phyloP scores from a whole-genome alignment of 805 yeast species.

The Candida orba region DNA sequence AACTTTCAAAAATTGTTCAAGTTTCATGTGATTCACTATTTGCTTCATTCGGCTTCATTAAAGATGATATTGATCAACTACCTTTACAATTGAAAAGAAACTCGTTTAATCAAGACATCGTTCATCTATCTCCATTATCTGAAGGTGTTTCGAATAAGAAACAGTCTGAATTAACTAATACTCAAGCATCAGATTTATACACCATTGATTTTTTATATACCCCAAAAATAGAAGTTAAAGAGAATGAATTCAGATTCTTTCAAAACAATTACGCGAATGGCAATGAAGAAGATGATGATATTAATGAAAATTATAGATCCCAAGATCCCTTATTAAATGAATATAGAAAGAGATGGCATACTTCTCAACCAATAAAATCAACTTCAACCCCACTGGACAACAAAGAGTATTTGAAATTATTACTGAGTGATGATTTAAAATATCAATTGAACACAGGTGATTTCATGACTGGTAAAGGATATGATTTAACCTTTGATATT shows the following conservation, averaged over 20 bases:
- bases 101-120: constrained; percentile 45
- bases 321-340: constrained; percentile 15
- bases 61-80: constrained; percentile 53
- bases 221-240: constrained; percentile 7
- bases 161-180: constrained; percentile 13
- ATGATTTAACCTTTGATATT: constrained; percentile 30
- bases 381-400: constrained; percentile 9
- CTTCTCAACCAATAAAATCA: constrained; percentile 8
- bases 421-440: constrained; percentile 5
- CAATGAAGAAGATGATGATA: constrained; percentile 3
- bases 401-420: constrained; percentile 1
- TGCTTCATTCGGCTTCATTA: constrained; percentile 57
- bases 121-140: constrained; percentile 40
- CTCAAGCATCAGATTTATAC: constrained; percentile 6
- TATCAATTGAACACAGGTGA: constrained; percentile 7
- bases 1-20: constrained; percentile 47
- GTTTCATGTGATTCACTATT: constrained; percentile 64
- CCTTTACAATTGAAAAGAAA: constrained; percentile 47
- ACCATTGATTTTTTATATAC: constrained; percentile 14
- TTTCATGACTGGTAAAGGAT: constrained; percentile 21
- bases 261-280: constrained; percentile 5
- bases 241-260: constrained; percentile 13
- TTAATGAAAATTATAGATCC: no score
- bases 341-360: constrained; percentile 20
- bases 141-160: constrained; percentile 12